These are phyloP conservation scores for Mycena crocata DNA, from an alignment of 768 basidiomycete genomes.

Conservation along the genomic window DNA sequence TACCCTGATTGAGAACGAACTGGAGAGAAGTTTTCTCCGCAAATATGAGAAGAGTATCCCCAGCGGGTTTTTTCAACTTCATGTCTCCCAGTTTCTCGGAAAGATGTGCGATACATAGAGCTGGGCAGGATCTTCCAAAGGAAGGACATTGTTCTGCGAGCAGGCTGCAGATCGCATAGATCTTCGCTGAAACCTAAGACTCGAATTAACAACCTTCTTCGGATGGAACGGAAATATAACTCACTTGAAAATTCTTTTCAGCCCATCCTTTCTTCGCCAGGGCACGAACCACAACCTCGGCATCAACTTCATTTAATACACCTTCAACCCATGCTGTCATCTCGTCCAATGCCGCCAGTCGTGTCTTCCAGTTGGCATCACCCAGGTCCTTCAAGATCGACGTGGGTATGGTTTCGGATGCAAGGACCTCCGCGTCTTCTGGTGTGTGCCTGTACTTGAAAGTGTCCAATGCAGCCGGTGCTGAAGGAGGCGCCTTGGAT, in stretches of 20 bases:
- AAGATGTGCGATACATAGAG: conserved; percentile 83
- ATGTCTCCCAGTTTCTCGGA: conserved; percentile 96
- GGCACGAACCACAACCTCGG: conserved; percentile 89
- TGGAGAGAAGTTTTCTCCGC: conserved; percentile 95
- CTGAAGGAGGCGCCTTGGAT: conserved; percentile 60
- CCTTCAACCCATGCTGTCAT: conserved; percentile 86
- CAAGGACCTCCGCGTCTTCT: conserved; percentile 91
- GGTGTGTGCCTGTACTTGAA: conserved; percentile 93
- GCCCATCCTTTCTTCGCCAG: conserved; percentile 94
- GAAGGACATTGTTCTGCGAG: conserved; percentile 84
- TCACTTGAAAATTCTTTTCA: conserved; percentile 99
- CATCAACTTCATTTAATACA: conserved; percentile 74
- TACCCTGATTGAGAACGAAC: conserved; percentile 94
- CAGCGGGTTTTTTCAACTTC: conserved; percentile 96
- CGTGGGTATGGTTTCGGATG: conserved; percentile 76
- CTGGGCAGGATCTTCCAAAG: conserved; percentile 88
- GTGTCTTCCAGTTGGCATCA: conserved; percentile 94
- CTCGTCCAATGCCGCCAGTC: conserved; percentile 89
- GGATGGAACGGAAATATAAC: conserved; percentile 23
- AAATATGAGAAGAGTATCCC: conserved; percentile 84
- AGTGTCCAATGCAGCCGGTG: conserved; percentile 73
- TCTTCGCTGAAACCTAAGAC: conserved; percentile 85
- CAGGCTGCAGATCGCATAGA: conserved; percentile 80
- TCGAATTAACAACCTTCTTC: not conserved
- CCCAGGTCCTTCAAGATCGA: conserved; percentile 77